Base-by-base conservation (phyloP, 2,329 filamentous ascomycete genomes). In the Aspergillus quadrilineatus region DNA sequence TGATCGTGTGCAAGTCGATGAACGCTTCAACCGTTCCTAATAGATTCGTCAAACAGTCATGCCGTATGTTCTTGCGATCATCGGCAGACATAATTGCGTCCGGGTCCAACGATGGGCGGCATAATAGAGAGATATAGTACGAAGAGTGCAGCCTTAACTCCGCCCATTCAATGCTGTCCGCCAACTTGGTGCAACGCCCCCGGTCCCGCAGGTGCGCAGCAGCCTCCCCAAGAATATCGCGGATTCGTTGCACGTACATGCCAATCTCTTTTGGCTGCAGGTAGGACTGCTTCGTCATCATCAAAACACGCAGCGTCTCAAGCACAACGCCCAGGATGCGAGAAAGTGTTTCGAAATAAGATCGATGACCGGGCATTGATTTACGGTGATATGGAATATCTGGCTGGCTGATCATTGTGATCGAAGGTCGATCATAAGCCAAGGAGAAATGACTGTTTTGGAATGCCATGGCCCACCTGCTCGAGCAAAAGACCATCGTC, bases 371-470 rank as follows among this genome's bases (percentile, higher is more conserved):
- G 0, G 78, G 79, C 57, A 77, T 75, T n/a, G 79, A 80, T 60
- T 77, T 78, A 9, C 73, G 73, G 65, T 79, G 70, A 67, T 80
- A 75, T 42, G 78, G 74, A 5, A 79, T 80, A 47, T 77, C 74
- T 2, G 75, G 73, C 58, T 78, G 76, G 50, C 75, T 75, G 36
- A 80, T 77, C 48, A 80, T 80, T n/a, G 73, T 78, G 44, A 79
- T 80, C 2, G 81, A 80, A 2, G 77, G 77, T 45, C 83, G 74
- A 63, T 85, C 83, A 68, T 85, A 85, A 1, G 82, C 84, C 43
- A 85, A 80, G 14, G 82, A 84, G n/a, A 85, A 76, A 39, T 85
- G 73, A 46, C 81, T 83, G 62, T 85, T 84, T 62, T 85, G 83
- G 77, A 83, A 85, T 14, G 84, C 75, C 58, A 85, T 76, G 14